These are phyloP conservation scores for Aeminium ludgeri DNA, from an alignment of 495 filamentous ascomycete genomes.

Conservation along the genomic window DNA sequence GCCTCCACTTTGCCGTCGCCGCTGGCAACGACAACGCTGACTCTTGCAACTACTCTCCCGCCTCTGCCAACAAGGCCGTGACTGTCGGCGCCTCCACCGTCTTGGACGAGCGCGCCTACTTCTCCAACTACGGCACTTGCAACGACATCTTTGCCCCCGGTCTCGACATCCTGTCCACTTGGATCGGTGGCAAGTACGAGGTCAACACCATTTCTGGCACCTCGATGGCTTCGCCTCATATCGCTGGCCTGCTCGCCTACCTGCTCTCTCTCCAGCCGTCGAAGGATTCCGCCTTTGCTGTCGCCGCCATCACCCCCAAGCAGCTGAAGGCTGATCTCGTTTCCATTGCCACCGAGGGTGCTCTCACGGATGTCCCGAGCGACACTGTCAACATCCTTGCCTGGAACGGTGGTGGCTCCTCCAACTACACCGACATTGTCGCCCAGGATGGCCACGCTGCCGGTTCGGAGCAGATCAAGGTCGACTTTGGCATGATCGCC, in stretches of 20 bases:
- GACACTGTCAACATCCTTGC: conserved; percentile 82
- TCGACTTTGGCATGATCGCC: conserved; percentile 16
- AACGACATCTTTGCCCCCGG: conserved; percentile 98
- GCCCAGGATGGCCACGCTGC: conserved; percentile 43
- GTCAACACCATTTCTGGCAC: conserved; percentile 98
- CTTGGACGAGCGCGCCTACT: conserved; percentile 92
- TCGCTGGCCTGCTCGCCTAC: conserved; percentile 92
- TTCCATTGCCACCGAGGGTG: conserved; percentile 60
- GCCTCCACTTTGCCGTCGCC: conserved; percentile 93
- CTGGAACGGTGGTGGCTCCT: conserved; percentile 94
- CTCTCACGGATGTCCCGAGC: conserved; percentile 66
- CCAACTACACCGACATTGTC: conserved; percentile 79
- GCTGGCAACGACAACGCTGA: conserved; percentile 97
- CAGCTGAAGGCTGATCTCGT: conserved; percentile 84
- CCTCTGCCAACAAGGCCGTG: conserved; percentile 78
- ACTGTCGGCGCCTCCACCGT: conserved; percentile 93
- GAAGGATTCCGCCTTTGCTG: conserved; percentile 72
- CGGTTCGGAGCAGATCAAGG: conserved; percentile 9
- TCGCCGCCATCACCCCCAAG: conserved; percentile 78
- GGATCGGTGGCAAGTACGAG: conserved; percentile 88
- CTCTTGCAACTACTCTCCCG: conserved; percentile 99
- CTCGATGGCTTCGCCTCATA: conserved; percentile 97
- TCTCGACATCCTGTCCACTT: conserved; percentile 91
- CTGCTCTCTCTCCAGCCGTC: conserved; percentile 88
- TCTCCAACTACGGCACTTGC: conserved; percentile 99